Base-by-base conservation (phyloP, 73 alveolate genomes). In the Stentor coeruleus region DNA sequence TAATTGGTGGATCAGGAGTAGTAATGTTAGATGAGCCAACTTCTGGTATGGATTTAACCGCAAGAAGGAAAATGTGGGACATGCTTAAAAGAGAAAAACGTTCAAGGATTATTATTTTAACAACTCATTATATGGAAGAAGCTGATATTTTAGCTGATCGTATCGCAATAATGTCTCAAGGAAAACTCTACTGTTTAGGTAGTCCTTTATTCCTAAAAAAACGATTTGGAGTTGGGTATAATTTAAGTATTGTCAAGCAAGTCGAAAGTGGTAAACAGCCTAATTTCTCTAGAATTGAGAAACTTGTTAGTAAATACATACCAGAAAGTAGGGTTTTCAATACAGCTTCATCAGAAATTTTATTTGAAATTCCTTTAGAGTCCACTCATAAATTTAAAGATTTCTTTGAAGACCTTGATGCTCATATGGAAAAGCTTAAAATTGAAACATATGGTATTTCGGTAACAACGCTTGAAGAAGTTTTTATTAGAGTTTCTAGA, bases 71-170 rank as follows among this genome's bases (percentile, higher is more conserved):
- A 76, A 90, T 97, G 73, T 97, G 99, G 99, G 99, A 97, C 39
- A 94, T 95, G 96, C 93, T 97, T 36, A 95, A 94, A 90, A 88
- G 87, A 37, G 91, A 90, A 79, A 97, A 95, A 85, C 85, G 96
- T 11, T 93, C 89, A 40, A 95, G 91, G 90, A 95, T 97, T 80
- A 95, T 97, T 6, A 95, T 97, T 31, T 85, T 97, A 60, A 97
- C 99, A 38, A 97, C 99, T 28, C 99, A 97, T 87, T 93, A 92
- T 80, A 93, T 97, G 98, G 99, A 97, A 81, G 99, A 97, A 87
- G 99, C 99, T n/a, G 99, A 97, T 91, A 94, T 94, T 83, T 89
- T 97, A 38, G 99, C 99, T 39, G 99, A 97, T 88, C 94, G 99
- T 84, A 95, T 97, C 59, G 99, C 97, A n/a, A 97, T 97, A 76